Evolutionary conservation across 1,139 yeast genomes (phyloP).

Genomic region (Geotrichum histeridarum): DNA sequence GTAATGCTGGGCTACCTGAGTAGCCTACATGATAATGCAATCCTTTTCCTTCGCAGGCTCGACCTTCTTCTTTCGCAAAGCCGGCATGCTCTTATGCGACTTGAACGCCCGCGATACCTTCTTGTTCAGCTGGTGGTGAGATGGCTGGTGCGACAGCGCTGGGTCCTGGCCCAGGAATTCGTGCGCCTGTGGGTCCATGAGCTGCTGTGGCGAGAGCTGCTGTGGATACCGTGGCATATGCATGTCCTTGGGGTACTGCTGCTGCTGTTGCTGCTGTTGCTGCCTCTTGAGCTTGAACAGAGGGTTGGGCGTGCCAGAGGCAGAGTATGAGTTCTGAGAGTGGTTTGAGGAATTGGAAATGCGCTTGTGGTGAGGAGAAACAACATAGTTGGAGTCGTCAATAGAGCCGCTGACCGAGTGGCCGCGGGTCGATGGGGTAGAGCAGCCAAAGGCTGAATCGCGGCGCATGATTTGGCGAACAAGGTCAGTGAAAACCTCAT

Average conservation of each 20-base stretch:
- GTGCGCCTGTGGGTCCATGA: not conserved
- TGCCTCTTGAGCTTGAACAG: conserved; percentile 14
- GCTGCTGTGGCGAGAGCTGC: conserved; percentile 5
- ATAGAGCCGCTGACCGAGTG: conserved; percentile 18
- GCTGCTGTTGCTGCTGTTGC: conserved; percentile 13
- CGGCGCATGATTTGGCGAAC: conserved; percentile 59
- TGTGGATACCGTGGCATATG: conserved; percentile 9
- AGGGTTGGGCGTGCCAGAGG: not conserved
- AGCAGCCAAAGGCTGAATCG: conserved; percentile 30
- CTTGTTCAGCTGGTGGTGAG: conserved; percentile 4
- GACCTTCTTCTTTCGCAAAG: conserved; percentile 11
- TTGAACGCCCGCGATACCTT: conserved; percentile 6
- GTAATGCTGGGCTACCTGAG: too few species aligned
- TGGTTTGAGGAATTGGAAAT: conserved; percentile 5
- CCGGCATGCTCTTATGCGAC: conserved; percentile 18
- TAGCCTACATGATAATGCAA: conserved; percentile 10
- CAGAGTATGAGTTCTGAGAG: conserved; percentile 1
- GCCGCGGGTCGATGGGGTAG: not conserved
- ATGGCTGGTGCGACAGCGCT: conserved; percentile 4
- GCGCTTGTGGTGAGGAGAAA: conserved; percentile 4
- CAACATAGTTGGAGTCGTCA: conserved; percentile 14
- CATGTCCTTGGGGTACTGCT: not conserved
- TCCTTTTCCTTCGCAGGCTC: conserved; percentile 12
- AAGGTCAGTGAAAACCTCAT: conserved; percentile 80
- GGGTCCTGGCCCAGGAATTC: conserved; percentile 7